Conservation (phyloP, 164 flowering plant species). For the Stephania cephalantha region DNA sequence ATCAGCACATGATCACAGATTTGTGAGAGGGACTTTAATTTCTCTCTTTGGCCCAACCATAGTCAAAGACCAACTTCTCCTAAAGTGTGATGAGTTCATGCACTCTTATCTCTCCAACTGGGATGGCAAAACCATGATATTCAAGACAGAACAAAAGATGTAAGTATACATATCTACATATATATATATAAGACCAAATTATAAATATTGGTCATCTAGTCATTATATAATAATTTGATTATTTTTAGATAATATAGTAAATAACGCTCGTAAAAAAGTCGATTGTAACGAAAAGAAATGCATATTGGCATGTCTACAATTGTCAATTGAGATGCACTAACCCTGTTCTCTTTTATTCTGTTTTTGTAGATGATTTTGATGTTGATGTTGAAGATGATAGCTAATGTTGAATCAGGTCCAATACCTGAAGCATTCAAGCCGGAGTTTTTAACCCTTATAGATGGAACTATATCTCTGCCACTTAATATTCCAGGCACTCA, state of each 20-base stretch:
- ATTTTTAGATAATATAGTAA: constrained; percentile 3
- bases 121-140: constrained; percentile 59
- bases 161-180: constrained; percentile 10
- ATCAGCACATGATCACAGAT: constrained; percentile 78
- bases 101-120: constrained; percentile 60
- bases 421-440: constrained; percentile 45
- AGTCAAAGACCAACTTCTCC: constrained; percentile 64
- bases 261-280: background rate
- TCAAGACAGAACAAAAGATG: constrained; percentile 89
- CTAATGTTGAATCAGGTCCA: constrained; percentile 41
- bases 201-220: no score
- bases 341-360: background rate
- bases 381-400: constrained; percentile 71
- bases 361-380: constrained; percentile 73
- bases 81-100: constrained; percentile 79
- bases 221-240: no score
- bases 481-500: constrained; percentile 88
- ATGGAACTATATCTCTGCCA: constrained; percentile 82
- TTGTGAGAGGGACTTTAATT: constrained; percentile 85
- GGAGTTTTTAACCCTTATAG: constrained; percentile 75
- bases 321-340: background rate
- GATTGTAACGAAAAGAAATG: background rate
- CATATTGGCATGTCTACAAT: background rate
- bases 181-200: no score
- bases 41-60: constrained; percentile 56